phyloP scores from a whole-genome alignment of 257 asterid species.

The Cruciata laevipes region DNA sequence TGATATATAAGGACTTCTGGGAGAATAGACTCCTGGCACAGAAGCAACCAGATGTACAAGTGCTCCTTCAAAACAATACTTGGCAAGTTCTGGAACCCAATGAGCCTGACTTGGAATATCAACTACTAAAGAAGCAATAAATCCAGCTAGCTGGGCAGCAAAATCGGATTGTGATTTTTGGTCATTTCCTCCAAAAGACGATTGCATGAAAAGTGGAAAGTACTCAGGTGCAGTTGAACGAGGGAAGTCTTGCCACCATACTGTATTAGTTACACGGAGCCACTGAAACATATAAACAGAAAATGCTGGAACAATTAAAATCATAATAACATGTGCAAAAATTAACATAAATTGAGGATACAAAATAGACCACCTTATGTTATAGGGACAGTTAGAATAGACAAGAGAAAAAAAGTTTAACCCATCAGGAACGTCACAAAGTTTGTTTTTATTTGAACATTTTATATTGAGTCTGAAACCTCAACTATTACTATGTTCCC shows the following conservation, averaged over 20 bases:
- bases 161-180: slow-evolving; percentile 50
- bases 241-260: slow-evolving; percentile 97
- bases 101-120: slow-evolving; percentile 80
- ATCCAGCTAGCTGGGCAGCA: slow-evolving; percentile 79
- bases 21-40: slow-evolving; percentile 72
- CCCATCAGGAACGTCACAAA: neutral
- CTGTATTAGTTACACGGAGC: slow-evolving; percentile 71
- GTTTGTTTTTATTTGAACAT: neutral
- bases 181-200: slow-evolving; percentile 35
- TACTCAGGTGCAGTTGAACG: slow-evolving; percentile 43
- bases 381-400: neutral
- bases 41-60: slow-evolving; percentile 72
- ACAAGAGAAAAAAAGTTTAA: neutral
- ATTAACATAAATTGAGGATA: neutral
- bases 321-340: neutral
- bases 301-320: slow-evolving; percentile 8
- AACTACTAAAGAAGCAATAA: slow-evolving; percentile 60
- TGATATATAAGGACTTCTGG: slow-evolving; percentile 34
- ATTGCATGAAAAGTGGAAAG: slow-evolving; percentile 56
- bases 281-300: slow-evolving; percentile 49
- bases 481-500: neutral
- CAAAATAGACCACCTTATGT: neutral
- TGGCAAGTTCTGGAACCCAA: slow-evolving; percentile 69
- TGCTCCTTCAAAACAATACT: slow-evolving; percentile 59
- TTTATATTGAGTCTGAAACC: neutral